A percentile compares a stretch with the other conserved stretches of the same genome.
These are phyloP conservation scores for Hortaea werneckii DNA, from an alignment of 2,329 filamentous ascomycete species.

Conservation along the genomic window DNA sequence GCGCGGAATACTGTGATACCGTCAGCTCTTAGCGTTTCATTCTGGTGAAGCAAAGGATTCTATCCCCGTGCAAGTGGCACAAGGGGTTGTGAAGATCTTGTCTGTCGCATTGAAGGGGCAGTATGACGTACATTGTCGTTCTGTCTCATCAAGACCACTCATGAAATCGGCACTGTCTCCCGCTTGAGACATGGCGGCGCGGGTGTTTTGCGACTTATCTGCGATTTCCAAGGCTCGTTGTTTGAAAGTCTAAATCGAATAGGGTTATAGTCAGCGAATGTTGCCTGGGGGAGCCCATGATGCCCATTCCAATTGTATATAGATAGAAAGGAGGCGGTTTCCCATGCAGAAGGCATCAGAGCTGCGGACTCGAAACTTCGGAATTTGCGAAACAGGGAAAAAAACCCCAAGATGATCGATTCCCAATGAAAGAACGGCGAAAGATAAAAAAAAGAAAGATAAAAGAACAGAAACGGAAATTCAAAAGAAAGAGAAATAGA, in stretches of 20 bases:
- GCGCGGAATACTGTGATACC: constrained; percentile 34
- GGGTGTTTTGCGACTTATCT: constrained; percentile 78
- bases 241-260: constrained; percentile 57
- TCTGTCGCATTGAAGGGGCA: background rate
- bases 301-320: background rate
- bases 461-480: background rate
- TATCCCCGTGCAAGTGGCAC: background rate
- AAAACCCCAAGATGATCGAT: background rate
- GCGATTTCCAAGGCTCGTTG: constrained; percentile 71
- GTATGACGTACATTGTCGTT: constrained; percentile 51
- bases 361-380: too few relatives aligned
- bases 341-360: too few relatives aligned
- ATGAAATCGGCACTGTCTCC: constrained; percentile 66
- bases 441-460: constrained; percentile 5
- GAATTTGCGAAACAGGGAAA: background rate
- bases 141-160: constrained; percentile 79
- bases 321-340: too few relatives aligned
- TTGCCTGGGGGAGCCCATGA: background rate
- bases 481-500: background rate
- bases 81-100: background rate
- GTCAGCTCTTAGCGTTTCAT: background rate
- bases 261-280: background rate
- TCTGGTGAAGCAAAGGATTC: background rate
- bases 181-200: constrained; percentile 23
- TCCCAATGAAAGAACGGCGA: background rate